Conservation (phyloP, 2,329 filamentous ascomycete species). For the Fusarium sambucinum region DNA sequence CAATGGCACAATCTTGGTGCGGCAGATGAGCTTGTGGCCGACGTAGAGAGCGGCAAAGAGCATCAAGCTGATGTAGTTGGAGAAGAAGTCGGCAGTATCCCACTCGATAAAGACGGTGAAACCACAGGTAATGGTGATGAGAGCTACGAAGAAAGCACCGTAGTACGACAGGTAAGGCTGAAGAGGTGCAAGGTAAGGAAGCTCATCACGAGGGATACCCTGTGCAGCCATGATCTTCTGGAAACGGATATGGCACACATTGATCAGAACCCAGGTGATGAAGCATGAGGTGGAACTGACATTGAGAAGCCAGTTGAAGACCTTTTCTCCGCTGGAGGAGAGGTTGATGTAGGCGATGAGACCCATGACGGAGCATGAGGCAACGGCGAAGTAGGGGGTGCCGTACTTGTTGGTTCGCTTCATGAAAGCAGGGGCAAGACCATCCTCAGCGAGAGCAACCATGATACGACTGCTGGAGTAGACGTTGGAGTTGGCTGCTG, state of each 20-base stretch:
- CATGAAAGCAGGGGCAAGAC: conserved; percentile 71
- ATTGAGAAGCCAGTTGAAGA: conserved; percentile 81
- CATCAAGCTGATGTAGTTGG: conserved; percentile 73
- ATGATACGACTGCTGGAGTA: conserved; percentile 79
- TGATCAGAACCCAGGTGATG: conserved; percentile 77
- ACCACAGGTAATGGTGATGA: conserved; percentile 76
- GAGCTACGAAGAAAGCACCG: conserved; percentile 72
- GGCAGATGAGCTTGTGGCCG: conserved; percentile 68
- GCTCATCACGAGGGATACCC: conserved; percentile 65
- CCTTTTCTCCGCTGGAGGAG: conserved; percentile 66
- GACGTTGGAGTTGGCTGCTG: conserved; percentile 81
- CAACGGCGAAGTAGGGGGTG: conserved; percentile 73
- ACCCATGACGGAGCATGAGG: conserved; percentile 65
- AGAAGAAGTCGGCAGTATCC: conserved; percentile 71
- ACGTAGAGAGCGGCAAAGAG: conserved; percentile 70
- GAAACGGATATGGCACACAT: conserved; percentile 73
- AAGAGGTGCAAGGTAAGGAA: conserved; percentile 71
- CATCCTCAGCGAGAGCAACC: conserved; percentile 73
- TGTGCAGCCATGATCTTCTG: conserved; percentile 69
- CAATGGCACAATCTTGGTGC: conserved; percentile 55
- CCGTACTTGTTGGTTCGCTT: conserved; percentile 70
- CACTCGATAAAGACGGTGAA: conserved; percentile 77
- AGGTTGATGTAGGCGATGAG: conserved; percentile 77
- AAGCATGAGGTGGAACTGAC: conserved; percentile 77
- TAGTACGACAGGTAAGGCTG: conserved; percentile 75